A percentile compares a stretch with the other conserved stretches of the same genome.
Evolutionary conservation across 345 rosid species (phyloP).

Genomic region (Atalantia buxifolia): DNA sequence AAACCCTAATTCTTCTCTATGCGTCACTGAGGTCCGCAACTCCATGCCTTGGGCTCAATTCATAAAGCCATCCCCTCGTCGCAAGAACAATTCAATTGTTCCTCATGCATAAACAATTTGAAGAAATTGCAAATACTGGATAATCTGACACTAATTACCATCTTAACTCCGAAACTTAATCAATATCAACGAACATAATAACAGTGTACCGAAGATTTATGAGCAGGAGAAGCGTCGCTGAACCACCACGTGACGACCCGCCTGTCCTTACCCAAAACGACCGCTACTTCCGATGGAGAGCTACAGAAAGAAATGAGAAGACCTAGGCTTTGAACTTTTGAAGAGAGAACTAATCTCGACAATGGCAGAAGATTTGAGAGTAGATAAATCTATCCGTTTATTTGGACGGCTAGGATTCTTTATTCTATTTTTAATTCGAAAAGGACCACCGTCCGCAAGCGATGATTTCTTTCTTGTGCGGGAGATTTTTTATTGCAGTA

Average conservation of each 20-base stretch:
- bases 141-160: not conserved
- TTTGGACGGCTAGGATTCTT: conserved; percentile 4
- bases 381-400: not conserved
- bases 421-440: not conserved
- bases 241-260: not conserved
- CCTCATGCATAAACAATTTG: not conserved
- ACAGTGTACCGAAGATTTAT: conserved; percentile 24
- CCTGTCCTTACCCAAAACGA: not conserved
- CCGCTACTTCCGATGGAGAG: not conserved
- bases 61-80: not conserved
- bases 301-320: not conserved
- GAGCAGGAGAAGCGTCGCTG: not conserved
- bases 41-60: not conserved
- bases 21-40: not conserved
- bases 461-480: not conserved
- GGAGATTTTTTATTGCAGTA: not conserved
- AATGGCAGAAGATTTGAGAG: not conserved
- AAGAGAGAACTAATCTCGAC: not conserved
- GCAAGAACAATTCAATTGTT: not conserved
- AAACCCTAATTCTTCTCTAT: not conserved
- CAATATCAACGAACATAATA: not conserved
- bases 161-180: not conserved
- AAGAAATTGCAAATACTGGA: not conserved
- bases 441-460: not conserved
- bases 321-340: not conserved